A percentile compares a stretch with the other conserved stretches of the same genome.
phyloP scores from a whole-genome alignment of 257 asterid genomes.

The Coffea eugenioides region DNA sequence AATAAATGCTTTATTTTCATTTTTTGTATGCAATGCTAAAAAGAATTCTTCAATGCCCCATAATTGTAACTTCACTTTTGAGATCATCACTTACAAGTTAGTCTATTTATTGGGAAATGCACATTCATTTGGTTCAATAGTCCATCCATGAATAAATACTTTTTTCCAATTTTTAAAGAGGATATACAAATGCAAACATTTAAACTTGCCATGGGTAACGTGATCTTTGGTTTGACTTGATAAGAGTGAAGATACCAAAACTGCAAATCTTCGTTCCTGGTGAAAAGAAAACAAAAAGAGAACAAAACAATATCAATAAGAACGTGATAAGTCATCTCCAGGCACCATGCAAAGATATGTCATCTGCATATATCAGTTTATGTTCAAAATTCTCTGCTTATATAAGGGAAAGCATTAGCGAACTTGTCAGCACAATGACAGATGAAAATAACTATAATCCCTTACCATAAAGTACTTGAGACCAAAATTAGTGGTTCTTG shows the following conservation, averaged over 20 bases:
- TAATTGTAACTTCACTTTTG: not conserved
- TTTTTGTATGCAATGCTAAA: not conserved
- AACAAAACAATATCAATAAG: not conserved
- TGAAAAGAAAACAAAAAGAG: constrained; percentile 5
- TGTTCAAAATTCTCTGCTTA: not conserved
- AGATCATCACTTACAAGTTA: not conserved
- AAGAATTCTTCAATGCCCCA: not conserved
- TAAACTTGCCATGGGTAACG: constrained; percentile 83
- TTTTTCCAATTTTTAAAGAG: not conserved
- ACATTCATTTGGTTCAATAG: not conserved
- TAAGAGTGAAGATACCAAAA: constrained; percentile 77
- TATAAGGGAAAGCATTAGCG: not conserved
- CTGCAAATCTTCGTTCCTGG: constrained; percentile 96
- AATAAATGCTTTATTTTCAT: not conserved
- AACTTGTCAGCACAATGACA: not conserved
- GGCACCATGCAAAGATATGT: not conserved
- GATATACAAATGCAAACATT: not conserved
- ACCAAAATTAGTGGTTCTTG: not conserved
- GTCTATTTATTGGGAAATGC: not conserved
- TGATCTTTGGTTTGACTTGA: constrained; percentile 97
- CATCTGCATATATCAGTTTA: not conserved
- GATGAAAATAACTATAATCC: not conserved
- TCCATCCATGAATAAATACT: not conserved
- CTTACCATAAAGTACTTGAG: not conserved
- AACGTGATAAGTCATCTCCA: not conserved